phyloP scores from a whole-genome alignment of 805 yeast species.

The Cyberlindnera maclurae region DNA sequence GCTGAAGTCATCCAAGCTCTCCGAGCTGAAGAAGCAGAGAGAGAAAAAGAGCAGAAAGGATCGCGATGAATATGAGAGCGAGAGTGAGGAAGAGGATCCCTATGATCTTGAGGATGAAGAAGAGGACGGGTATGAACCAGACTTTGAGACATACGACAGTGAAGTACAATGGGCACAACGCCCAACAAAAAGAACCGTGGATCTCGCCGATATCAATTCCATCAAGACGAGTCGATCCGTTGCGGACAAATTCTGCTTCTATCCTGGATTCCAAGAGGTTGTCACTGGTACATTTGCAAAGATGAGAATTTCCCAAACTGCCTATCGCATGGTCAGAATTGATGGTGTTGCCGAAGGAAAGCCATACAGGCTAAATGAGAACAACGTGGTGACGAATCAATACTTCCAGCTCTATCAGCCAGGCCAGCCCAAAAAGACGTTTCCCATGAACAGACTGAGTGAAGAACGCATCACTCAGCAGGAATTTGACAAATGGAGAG shows the following conservation, averaged over 20 bases:
- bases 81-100: slow-evolving; percentile 36
- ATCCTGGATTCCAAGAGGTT: slow-evolving; percentile 70
- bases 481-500: slow-evolving; percentile 67
- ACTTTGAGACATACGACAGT: slow-evolving; percentile 35
- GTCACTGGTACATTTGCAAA: slow-evolving; percentile 74
- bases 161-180: slow-evolving; percentile 44
- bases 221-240: slow-evolving; percentile 72
- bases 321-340: slow-evolving; percentile 79
- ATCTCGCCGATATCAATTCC: slow-evolving; percentile 59
- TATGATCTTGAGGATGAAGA: slow-evolving; percentile 34
- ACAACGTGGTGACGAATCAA: slow-evolving; percentile 38
- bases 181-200: slow-evolving; percentile 37
- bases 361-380: slow-evolving; percentile 44
- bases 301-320: slow-evolving; percentile 63
- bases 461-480: slow-evolving; percentile 65
- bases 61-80: slow-evolving; percentile 36
- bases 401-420: slow-evolving; percentile 80
- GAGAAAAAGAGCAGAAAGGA: slow-evolving; percentile 47
- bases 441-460: slow-evolving; percentile 74
- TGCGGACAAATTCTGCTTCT: slow-evolving; percentile 67
- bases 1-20: slow-evolving; percentile 45
- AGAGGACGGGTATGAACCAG: slow-evolving; percentile 36
- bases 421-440: slow-evolving; percentile 55
- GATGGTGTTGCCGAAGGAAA: slow-evolving; percentile 51
- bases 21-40: slow-evolving; percentile 70